Evolutionary conservation across 2,329 filamentous ascomycete genomes (phyloP), one percentile per base, ranked within the genome.

Genomic region (Monosporascus ibericus): DNA sequence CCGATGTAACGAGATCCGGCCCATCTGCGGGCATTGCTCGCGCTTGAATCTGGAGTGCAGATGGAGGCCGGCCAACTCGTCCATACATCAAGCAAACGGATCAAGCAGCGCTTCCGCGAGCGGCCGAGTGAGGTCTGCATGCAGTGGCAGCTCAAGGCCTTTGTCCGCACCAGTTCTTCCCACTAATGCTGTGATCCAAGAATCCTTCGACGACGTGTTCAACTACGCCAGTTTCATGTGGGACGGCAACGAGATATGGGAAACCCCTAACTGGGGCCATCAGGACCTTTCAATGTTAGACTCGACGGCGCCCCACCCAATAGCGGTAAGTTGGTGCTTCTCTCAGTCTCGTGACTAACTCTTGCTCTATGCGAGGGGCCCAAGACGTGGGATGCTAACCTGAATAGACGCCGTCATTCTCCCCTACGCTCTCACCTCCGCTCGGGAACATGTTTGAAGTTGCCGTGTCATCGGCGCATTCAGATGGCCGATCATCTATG

Each of bases 1-100:
- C 57, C 73, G 77, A 57, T 81, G 78, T 62, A 76, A 80, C 58
- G 77, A 81, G 65, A 71, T 74, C 55, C 72, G 75, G 52, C 78
- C 78, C 6, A 63, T 74, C 18, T 81, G 79, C 61, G 74, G 69
- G 48, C 78, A 80, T 60, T 81, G 78, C 65, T 75, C 75, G 61
- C 71, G 77, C 40, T 70, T 80, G 48, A 76, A 76, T 53, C 68
- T 81, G 24, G 72, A 79, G 47, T 82, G 78, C 63, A 71, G 71
- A 48, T 81, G 78, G 78, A 70, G 70, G 39, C 63, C 69, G 17
- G 51, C 34, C 60, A 70, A 55, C 61, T 66, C 42, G 7, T 17
- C 48, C 56, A 63, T 37, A 56, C 60, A 51, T 24, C 24, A 53
- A 38, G 48, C 40, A 39, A 55, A 53, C 18, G 48, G 46, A 14